Conservation (phyloP, 1,284 basidiomycete species). For the Porodaedalea pini region DNA sequence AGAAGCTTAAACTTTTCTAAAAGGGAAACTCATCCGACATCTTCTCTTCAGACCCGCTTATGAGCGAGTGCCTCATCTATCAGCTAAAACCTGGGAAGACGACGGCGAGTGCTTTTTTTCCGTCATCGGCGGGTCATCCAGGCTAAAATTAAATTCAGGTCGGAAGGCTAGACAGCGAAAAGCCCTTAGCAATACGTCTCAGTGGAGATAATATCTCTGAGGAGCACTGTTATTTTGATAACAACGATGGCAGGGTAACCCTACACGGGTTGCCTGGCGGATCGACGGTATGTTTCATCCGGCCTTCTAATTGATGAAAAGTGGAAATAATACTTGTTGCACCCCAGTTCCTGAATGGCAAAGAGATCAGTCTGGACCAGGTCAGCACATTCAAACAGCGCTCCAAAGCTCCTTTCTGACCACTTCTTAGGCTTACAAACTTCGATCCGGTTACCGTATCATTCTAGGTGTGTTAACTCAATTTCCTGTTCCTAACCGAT, state of each 20-base stretch:
- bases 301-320: not conserved
- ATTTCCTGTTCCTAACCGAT: slow-evolving; percentile 15
- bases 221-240: slow-evolving; percentile 91
- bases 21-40: not conserved
- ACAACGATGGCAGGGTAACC: slow-evolving; percentile 81
- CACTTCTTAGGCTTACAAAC: slow-evolving; percentile 60
- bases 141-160: slow-evolving; percentile 44
- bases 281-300: slow-evolving; percentile 66
- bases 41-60: slow-evolving; percentile 63
- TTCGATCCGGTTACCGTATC: slow-evolving; percentile 91
- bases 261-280: slow-evolving; percentile 76
- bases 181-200: slow-evolving; percentile 84
- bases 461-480: slow-evolving; percentile 69
- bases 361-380: slow-evolving; percentile 72
- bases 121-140: slow-evolving; percentile 14
- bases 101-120: slow-evolving; percentile 45
- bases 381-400: slow-evolving; percentile 40
- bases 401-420: slow-evolving; percentile 27
- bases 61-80: slow-evolving; percentile 92
- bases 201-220: slow-evolving; percentile 90
- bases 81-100: slow-evolving; percentile 90
- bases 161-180: slow-evolving; percentile 77
- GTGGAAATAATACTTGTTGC: slow-evolving; percentile 17
- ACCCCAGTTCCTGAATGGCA: slow-evolving; percentile 84
- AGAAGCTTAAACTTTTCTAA: slow-evolving; percentile 25